A percentile compares a stretch with the other conserved stretches of the same genome.
phyloP scores from a whole-genome alignment of 257 asterid genomes.

The Penstemon barbatus region DNA sequence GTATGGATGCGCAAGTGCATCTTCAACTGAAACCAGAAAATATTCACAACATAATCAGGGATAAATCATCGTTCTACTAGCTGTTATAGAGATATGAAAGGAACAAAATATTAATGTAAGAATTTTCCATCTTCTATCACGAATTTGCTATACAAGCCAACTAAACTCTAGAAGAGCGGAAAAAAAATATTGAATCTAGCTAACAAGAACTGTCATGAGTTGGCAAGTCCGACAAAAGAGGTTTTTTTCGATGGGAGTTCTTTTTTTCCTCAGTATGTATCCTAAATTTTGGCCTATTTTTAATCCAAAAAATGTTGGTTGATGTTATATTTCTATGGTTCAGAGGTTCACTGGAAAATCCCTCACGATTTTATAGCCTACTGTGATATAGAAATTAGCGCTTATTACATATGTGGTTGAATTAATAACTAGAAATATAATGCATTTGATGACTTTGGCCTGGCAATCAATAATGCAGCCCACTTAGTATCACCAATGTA shows the following conservation, averaged over 20 bases:
- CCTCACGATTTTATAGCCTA: no score
- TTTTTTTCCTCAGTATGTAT: no score
- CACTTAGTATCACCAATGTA: background rate
- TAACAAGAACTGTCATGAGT: background rate
- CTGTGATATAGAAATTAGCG: no score
- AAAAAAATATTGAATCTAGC: background rate
- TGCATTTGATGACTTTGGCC: background rate
- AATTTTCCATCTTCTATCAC: background rate
- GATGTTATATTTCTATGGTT: no score
- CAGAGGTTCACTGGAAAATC: no score
- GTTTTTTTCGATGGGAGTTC: background rate
- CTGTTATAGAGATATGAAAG: background rate
- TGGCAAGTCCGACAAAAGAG: background rate
- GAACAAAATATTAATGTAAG: background rate
- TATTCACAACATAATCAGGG: slow-evolving; percentile 6
- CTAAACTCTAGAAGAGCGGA: background rate
- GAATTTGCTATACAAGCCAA: no score
- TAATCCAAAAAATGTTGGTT: no score
- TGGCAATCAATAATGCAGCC: slow-evolving; percentile 18
- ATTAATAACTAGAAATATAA: background rate
- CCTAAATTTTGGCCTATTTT: no score
- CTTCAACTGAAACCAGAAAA: slow-evolving; percentile 67
- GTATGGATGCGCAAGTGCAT: slow-evolving; percentile 88
- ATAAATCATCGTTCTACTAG: background rate
- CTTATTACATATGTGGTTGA: no score